These are phyloP conservation scores for Saccharomyces eubayanus DNA, from an alignment of 805 yeast species.

Conservation along the genomic window DNA sequence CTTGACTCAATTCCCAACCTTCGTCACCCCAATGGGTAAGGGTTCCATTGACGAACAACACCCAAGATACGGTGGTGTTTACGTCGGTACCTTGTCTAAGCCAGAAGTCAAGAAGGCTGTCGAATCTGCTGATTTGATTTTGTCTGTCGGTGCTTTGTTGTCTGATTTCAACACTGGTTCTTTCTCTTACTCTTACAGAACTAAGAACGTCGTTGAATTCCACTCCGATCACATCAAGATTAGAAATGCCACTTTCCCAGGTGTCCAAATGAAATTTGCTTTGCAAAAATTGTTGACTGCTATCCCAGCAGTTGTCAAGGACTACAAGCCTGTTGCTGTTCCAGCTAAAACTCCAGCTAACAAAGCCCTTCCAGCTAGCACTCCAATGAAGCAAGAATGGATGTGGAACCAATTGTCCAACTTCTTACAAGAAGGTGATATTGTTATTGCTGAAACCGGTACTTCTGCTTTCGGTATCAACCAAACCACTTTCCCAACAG, in stretches of 20 bases:
- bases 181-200: conserved; percentile 56
- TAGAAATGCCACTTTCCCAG: conserved; percentile 53
- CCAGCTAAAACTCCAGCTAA: conserved; percentile 36
- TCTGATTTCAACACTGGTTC: conserved; percentile 84
- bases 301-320: conserved; percentile 27
- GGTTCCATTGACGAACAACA: conserved; percentile 58
- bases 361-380: conserved; percentile 34
- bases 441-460: conserved; percentile 60
- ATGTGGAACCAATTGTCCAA: conserved; percentile 53
- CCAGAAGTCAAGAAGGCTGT: conserved; percentile 63
- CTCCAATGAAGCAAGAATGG: conserved; percentile 52
- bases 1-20: conserved; percentile 62
- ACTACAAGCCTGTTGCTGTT: conserved; percentile 40
- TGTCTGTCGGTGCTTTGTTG: conserved; percentile 66
- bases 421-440: conserved; percentile 55
- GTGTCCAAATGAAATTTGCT: conserved; percentile 51
- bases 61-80: conserved; percentile 66
- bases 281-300: conserved; percentile 32
- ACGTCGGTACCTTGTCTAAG: conserved; percentile 61
- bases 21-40: conserved; percentile 82
- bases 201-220: conserved; percentile 58
- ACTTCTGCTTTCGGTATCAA: conserved; percentile 63
- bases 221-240: conserved; percentile 60
- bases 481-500: conserved; percentile 51
- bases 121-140: conserved; percentile 58